A percentile compares a stretch with the other conserved stretches of the same genome.
Evolutionary conservation across 75 land plant species (phyloP).

Genomic region (Sequoia sempervirens): DNA sequence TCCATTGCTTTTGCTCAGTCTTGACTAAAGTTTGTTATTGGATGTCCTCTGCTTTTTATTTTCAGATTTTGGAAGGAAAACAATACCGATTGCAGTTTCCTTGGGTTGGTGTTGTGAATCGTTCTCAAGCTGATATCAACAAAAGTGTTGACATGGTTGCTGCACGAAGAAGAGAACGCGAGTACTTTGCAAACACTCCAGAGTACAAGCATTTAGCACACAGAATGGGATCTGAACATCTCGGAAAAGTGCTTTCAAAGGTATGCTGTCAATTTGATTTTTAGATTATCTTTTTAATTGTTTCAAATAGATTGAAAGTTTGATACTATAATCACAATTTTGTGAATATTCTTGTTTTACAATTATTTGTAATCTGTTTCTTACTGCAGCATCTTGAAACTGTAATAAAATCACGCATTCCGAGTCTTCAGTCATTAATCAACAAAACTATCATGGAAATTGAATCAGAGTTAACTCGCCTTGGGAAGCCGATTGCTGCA

Average conservation of each 20-base stretch:
- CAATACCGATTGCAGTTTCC: conserved; percentile 75
- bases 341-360: neutral
- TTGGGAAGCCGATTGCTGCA: conserved; percentile 84
- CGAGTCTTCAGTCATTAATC: conserved; percentile 81
- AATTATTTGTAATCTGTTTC: neutral
- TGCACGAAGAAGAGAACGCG: conserved; percentile 84
- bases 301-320: neutral
- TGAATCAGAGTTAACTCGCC: conserved; percentile 74
- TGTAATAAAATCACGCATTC: conserved; percentile 90
- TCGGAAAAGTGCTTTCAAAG: conserved; percentile 89
- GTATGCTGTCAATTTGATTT: conserved; percentile 22
- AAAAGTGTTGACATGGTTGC: conserved; percentile 96
- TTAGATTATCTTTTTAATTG: neutral
- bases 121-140: conserved; percentile 91
- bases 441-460: conserved; percentile 78
- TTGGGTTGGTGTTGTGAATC: conserved; percentile 97
- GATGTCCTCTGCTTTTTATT: neutral
- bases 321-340: neutral
- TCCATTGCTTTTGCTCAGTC: neutral
- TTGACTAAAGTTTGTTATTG: neutral
- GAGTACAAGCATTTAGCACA: conserved; percentile 77
- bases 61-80: conserved; percentile 87
- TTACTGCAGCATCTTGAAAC: conserved; percentile 76
- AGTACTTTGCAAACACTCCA: conserved; percentile 65
- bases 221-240: conserved; percentile 93